A percentile compares a stretch with the other conserved stretches of the same genome.
Evolutionary conservation across 345 rosid genomes (phyloP).

Genomic region (Euphorbia tirucalli): DNA sequence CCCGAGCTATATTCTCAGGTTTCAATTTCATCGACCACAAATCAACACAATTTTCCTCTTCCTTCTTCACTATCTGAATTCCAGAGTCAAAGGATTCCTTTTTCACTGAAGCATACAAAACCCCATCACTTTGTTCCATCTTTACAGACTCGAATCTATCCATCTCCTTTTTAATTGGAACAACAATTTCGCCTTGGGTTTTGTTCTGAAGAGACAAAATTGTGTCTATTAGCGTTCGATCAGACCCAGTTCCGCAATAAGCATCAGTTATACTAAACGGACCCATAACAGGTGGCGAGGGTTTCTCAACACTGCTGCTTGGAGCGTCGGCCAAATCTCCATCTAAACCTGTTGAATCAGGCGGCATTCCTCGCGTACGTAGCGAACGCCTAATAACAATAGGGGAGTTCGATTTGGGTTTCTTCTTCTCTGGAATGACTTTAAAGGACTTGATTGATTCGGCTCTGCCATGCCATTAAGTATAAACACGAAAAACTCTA

Average conservation of each 20-base stretch:
- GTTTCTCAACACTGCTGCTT: background rate
- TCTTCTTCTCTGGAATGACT: constrained; percentile 45
- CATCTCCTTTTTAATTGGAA: constrained; percentile 3
- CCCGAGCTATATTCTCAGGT: constrained; percentile 57
- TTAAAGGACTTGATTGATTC: constrained; percentile 41
- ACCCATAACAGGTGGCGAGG: constrained; percentile 30
- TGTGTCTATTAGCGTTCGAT: constrained; percentile 31
- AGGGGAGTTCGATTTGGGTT: constrained; percentile 41
- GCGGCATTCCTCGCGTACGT: constrained; percentile 64
- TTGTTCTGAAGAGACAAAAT: constrained; percentile 26
- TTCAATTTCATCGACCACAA: constrained; percentile 46
- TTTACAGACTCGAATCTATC: constrained; percentile 2
- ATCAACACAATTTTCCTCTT: constrained; percentile 32
- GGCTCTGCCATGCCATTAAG: constrained; percentile 23
- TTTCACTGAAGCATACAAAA: too few species aligned
- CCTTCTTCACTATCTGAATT: constrained; percentile 32
- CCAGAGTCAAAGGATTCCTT: constrained; percentile 16
- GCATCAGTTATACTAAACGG: constrained; percentile 52
- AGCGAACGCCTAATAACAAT: constrained; percentile 58
- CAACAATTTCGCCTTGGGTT: background rate
- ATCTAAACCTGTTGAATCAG: constrained; percentile 48
- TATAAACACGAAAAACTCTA: background rate
- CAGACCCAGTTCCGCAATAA: constrained; percentile 36
- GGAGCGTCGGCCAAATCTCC: constrained; percentile 23
- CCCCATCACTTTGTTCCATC: background rate